Base-by-base conservation (phyloP, 2,329 filamentous ascomycete species). In the Pyrenochaeta sp. region DNA sequence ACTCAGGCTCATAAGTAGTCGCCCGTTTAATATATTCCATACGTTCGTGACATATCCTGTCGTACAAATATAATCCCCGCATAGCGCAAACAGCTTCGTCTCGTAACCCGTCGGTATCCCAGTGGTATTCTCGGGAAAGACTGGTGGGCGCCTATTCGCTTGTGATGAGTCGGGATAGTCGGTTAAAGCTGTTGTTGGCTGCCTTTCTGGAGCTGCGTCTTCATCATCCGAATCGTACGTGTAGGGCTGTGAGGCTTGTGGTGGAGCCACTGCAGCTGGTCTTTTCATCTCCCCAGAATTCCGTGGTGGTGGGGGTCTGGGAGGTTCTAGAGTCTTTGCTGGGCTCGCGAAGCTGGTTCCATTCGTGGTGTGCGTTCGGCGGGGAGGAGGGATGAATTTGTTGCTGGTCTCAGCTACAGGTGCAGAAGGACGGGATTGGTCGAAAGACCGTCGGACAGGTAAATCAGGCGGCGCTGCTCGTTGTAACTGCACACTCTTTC, bases 31-130 rank as follows among this genome's bases (percentile, higher is more conserved):
- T 25, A 97, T 78, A 73, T 89, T 94, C 93, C 95, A 99, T 0
- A 93, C 91, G 59, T 92, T 87, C 1, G 94, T 98, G 61, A 95
- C 83, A 62, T 91, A 90, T 5, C 94, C 95, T 15, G 91, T 92
- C 0, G 93, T 94, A 74, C 92, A 97, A 7, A 95, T 88, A 65
- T 90, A 89, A 63, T 93, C 90, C 7, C 95, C 95, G 73, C 92
- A 97, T 2, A 96, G 88, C 61, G 95, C 93, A 72, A 97, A 89
- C 30, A 93, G 82, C 42, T 92, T 89, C 5, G 92, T 91, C 62
- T 98, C 95, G 66, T 96, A 95, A 68, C 92, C 93, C 2, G 91
- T 93, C 30, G 85, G 79, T 55, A 99, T 93, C 62, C 94, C 91
- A 50, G 84, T 85, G n/a, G 86, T 85, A 0, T 91, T 90, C 42